Conservation (phyloP, 352 stramenopile species). For the Phytophthora ramorum region DNA sequence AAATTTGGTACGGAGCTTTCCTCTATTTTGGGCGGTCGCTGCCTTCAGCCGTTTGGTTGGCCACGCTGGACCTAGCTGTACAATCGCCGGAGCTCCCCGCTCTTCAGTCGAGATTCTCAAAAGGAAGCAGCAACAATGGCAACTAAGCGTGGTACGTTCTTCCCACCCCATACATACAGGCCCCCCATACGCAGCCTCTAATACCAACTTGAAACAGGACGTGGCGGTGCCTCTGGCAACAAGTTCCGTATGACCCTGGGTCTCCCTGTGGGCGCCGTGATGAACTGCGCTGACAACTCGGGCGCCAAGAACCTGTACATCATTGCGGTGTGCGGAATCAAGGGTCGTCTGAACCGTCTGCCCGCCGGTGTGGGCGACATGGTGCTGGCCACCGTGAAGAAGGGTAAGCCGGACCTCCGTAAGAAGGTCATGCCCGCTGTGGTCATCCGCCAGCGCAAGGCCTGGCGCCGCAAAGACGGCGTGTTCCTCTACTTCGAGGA, state of each 20-base stretch:
- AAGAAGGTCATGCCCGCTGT: constrained; percentile 99
- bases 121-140: constrained; percentile 86
- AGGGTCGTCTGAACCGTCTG: constrained; percentile 99
- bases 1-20: neutral
- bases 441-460: constrained; percentile 99
- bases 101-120: constrained; percentile 85
- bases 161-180: neutral
- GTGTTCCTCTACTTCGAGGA: constrained; percentile 99
- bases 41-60: constrained; percentile 39
- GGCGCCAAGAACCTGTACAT: constrained; percentile 99
- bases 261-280: constrained; percentile 98
- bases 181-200: neutral
- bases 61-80: constrained; percentile 12
- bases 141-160: constrained; percentile 75
- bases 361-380: constrained; percentile 99
- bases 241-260: constrained; percentile 99
- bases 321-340: constrained; percentile 99
- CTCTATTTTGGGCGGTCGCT: neutral
- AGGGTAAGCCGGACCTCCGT: constrained; percentile 99
- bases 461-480: constrained; percentile 99
- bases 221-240: constrained; percentile 96
- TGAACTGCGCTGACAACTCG: constrained; percentile 99
- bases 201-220: constrained; percentile 69
- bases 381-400: constrained; percentile 99
- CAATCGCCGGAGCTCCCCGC: neutral